Evolutionary conservation across 1,139 yeast genomes (phyloP).

Genomic region (Scheffersomyces illinoinensis): DNA sequence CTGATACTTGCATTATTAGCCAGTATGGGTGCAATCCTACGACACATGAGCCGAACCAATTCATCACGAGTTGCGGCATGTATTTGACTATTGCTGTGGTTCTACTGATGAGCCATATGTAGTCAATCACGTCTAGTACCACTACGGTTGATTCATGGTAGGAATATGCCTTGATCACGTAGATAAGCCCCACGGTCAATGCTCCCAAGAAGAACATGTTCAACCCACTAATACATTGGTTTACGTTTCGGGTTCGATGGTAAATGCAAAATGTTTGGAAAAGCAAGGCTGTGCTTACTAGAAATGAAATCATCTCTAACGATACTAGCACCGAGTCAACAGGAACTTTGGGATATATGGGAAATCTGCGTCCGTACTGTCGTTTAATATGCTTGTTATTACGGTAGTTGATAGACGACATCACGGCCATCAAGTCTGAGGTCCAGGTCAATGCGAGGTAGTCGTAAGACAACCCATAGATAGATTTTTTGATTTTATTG

Average conservation of each 20-base stretch:
- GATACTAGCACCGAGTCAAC: slow-evolving; percentile 8
- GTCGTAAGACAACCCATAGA: slow-evolving; percentile 33
- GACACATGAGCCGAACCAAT: slow-evolving; percentile 22
- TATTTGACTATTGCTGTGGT: slow-evolving; percentile 13
- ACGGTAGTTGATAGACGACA: slow-evolving; percentile 16
- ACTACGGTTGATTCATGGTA: not conserved
- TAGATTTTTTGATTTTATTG: slow-evolving; percentile 21
- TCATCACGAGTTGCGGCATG: slow-evolving; percentile 32
- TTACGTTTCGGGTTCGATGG: slow-evolving; percentile 17
- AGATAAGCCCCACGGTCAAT: slow-evolving; percentile 2
- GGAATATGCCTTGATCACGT: slow-evolving; percentile 4
- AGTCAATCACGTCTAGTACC: slow-evolving; percentile 29
- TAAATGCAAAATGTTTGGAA: slow-evolving; percentile 16
- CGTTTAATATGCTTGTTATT: slow-evolving; percentile 6
- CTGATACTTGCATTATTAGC: slow-evolving; percentile 10
- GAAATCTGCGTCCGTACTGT: slow-evolving; percentile 20
- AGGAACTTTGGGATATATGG: slow-evolving; percentile 16
- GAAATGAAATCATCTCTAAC: slow-evolving; percentile 14
- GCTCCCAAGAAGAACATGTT: slow-evolving; percentile 8
- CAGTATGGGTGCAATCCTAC: slow-evolving; percentile 17
- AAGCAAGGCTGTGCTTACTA: slow-evolving; percentile 13
- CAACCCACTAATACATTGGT: slow-evolving; percentile 25
- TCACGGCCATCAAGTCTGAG: slow-evolving; percentile 10
- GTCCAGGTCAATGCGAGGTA: slow-evolving; percentile 15
- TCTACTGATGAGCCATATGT: slow-evolving; percentile 26